phyloP scores from a whole-genome alignment of 495 filamentous ascomycete species.

The Daldinia concentrica region DNA sequence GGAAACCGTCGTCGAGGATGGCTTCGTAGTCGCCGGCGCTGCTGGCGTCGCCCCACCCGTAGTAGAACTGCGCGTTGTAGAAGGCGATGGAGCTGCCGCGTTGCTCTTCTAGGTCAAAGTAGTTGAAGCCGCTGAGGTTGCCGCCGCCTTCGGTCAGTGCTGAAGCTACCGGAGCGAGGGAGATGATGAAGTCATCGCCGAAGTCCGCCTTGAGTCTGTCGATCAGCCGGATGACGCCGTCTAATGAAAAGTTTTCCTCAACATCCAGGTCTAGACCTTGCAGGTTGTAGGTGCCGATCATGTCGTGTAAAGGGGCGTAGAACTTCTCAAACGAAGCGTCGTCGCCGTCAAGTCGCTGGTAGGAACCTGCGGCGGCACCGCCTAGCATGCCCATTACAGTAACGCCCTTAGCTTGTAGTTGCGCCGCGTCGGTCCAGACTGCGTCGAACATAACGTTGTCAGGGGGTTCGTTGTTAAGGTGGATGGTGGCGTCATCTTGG shows the following conservation, averaged over 20 bases:
- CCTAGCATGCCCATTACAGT: conserved; percentile 85
- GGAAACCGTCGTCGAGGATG: conserved; percentile 71
- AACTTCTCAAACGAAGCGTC: conserved; percentile 68
- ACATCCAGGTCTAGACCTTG: conserved; percentile 87
- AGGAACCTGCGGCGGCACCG: conserved; percentile 78
- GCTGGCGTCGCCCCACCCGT: conserved; percentile 73
- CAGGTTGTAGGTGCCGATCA: conserved; percentile 67
- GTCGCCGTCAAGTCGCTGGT: conserved; percentile 67
- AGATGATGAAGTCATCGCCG: conserved; percentile 75
- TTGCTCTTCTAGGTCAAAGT: conserved; percentile 72
- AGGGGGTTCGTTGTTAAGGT: conserved; percentile 78
- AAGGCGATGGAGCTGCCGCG: conserved; percentile 73
- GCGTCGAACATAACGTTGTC: conserved; percentile 61
- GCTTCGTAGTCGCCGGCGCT: conserved; percentile 70
- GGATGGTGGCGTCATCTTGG: conserved; percentile 68
- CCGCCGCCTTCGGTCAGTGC: conserved; percentile 65
- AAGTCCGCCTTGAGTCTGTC: conserved; percentile 79
- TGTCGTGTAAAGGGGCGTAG: conserved; percentile 69
- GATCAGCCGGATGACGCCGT: conserved; percentile 76
- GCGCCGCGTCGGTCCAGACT: conserved; percentile 73
- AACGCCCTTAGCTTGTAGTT: conserved; percentile 69
- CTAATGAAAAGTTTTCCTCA: conserved; percentile 78
- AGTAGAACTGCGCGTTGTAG: conserved; percentile 88
- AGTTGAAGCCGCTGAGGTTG: conserved; percentile 79
- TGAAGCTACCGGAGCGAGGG: conserved; percentile 80